A percentile compares a stretch with the other conserved stretches of the same genome.
phyloP scores from a whole-genome alignment of 345 rosid genomes.

The Brassica cretica region DNA sequence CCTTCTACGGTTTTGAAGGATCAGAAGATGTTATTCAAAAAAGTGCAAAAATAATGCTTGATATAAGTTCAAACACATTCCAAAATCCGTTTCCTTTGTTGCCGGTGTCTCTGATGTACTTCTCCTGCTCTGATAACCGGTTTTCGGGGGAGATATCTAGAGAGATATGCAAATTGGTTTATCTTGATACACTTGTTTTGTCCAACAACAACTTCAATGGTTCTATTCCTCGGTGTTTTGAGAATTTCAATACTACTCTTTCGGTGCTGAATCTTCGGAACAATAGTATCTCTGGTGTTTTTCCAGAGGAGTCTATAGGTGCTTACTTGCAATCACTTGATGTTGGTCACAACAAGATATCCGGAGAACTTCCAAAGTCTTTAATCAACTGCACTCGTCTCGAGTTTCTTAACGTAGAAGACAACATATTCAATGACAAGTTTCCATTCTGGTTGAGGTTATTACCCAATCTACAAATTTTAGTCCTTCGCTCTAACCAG shows the following conservation, averaged over 20 bases:
- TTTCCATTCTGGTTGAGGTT: slow-evolving; percentile 48
- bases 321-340: not conserved
- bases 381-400: slow-evolving; percentile 37
- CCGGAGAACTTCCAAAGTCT: slow-evolving; percentile 42
- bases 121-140: not conserved
- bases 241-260: not conserved
- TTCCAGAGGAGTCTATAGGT: not conserved
- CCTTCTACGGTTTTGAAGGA: not conserved
- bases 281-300: slow-evolving; percentile 29
- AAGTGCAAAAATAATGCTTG: no score
- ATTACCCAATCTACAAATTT: slow-evolving; percentile 37
- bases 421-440: slow-evolving; percentile 37
- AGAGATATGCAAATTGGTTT: not conserved
- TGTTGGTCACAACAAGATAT: slow-evolving; percentile 22
- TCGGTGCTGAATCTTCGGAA: slow-evolving; percentile 17
- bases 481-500: slow-evolving; percentile 35
- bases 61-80: no score
- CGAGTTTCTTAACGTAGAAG: slow-evolving; percentile 48
- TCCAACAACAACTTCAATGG: slow-evolving; percentile 39
- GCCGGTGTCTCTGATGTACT: not conserved
- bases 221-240: slow-evolving; percentile 31
- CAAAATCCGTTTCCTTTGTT: not conserved
- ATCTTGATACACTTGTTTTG: not conserved
- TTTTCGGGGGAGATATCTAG: slow-evolving; percentile 27
- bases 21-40: not conserved